phyloP scores from a whole-genome alignment of 78 protist genomes.

The Dictyostelium intermedium region DNA sequence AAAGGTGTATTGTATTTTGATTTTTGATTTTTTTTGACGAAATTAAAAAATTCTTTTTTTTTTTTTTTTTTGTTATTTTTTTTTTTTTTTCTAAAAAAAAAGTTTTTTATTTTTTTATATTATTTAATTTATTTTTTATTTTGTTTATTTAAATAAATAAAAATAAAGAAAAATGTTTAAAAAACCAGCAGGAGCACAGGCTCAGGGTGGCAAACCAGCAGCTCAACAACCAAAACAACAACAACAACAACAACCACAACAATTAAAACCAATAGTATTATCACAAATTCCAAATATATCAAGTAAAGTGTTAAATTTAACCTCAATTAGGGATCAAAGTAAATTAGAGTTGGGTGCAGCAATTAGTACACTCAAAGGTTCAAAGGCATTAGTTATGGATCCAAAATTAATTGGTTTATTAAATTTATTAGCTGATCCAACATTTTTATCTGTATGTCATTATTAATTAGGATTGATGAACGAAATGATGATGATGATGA shows the following conservation, averaged over 20 bases:
- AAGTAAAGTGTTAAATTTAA: constrained; percentile 37
- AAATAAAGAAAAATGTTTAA: neutral
- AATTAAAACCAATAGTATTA: constrained; percentile 31
- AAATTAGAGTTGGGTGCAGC: neutral
- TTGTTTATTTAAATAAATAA: neutral
- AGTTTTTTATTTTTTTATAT: neutral
- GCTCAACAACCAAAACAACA: neutral
- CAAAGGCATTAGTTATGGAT: constrained; percentile 91
- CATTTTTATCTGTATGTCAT: constrained; percentile 58
- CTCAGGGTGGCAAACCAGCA: neutral
- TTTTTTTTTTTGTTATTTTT: no score
- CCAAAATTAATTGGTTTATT: constrained; percentile 89
- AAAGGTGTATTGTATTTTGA: no score
- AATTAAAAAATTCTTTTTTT: no score
- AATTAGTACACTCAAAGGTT: neutral
- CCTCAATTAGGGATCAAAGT: constrained; percentile 53
- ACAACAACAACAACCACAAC: constrained; percentile 35
- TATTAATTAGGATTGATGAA: neutral
- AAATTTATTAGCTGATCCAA: constrained; percentile 83
- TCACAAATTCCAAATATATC: constrained; percentile 62
- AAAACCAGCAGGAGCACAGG: neutral
- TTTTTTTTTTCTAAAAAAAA: neutral
- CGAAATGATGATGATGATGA: neutral
- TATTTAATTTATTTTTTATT: neutral
- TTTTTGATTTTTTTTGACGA: no score